phyloP scores from a whole-genome alignment of 139 green algal species.

The Mesotaenium endlicherianum region DNA sequence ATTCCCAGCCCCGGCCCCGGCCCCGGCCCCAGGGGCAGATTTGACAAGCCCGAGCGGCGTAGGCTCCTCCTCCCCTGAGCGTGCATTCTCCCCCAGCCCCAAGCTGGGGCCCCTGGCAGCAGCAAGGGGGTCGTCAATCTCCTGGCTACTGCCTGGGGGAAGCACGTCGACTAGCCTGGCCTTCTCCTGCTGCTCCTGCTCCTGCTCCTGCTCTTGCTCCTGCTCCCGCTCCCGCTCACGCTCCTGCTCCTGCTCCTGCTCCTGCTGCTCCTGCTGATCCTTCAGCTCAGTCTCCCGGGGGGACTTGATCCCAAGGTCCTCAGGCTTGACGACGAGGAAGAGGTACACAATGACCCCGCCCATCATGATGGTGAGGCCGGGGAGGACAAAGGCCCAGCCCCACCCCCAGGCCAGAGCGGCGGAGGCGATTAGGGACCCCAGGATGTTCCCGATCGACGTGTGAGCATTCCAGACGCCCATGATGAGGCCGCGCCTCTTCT shows the following conservation, averaged over 20 bases:
- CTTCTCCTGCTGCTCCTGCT: background rate
- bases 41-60: too few relatives aligned
- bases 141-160: too few relatives aligned
- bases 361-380: conserved; percentile 56
- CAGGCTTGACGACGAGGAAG: conserved; percentile 79
- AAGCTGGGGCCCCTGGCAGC: too few relatives aligned
- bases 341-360: conserved; percentile 37
- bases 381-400: conserved; percentile 87
- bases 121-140: too few relatives aligned
- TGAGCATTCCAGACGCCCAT: conserved; percentile 97
- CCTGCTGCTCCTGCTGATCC: background rate
- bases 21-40: too few relatives aligned
- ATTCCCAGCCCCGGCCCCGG: too few relatives aligned
- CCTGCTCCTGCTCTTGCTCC: too few relatives aligned
- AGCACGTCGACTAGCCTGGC: too few relatives aligned
- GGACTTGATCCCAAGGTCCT: conserved; percentile 60
- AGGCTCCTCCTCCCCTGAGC: too few relatives aligned
- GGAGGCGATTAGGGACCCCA: conserved; percentile 80
- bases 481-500: conserved; percentile 85
- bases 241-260: background rate
- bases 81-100: too few relatives aligned
- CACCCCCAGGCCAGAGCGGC: conserved; percentile 70
- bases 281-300: too few relatives aligned
- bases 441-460: conserved; percentile 91
- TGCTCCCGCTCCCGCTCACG: too few relatives aligned